Base-by-base conservation (phyloP, 805 yeast species). In the Jamesozyma jinghongensis region DNA sequence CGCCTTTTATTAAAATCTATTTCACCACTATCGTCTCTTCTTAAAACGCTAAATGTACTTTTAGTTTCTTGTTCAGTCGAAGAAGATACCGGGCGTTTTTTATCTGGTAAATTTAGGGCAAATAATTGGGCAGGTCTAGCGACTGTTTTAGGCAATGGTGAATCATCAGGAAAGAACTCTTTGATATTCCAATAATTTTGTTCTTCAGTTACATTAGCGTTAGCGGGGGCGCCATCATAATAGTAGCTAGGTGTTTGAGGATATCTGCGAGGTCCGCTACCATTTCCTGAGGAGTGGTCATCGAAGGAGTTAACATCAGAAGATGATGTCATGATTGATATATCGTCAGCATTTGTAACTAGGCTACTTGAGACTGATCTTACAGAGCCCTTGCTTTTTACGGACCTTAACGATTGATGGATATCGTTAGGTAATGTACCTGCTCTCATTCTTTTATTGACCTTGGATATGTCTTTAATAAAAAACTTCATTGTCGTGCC, bases 1-100 rank as follows among this genome's bases (percentile, higher is more conserved):
- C 95, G 64, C 38, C 86, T 69, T 50, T 81, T 77, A 51, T 85
- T 92, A 54, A 85, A 85, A 58, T 87, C 87, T 45, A 85, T 85
- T 52, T 83, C 94, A 27, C 73, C 67, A 12, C 73, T 75, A n/a
- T 73, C 76, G 19, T 75, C 73, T 8, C 70, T 71, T 26, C 88
- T 63, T 7, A 85, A 71, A 1, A 85, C 79, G 43, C 81, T 70
- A 56, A 85, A 85, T 0, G 85, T 66, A 32, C 73, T 66, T 17
- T 53, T 54, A 25, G 48, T 46, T 17, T 46, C 46, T 19, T 41
- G 38, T 28, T 44, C 52, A n/a, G 42, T 31, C 3, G 40, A 31
- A 1, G 40, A 8, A 20, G 3, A 14, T 13, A 10, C 8, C 27
- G 11, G 3, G 11, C 19, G 18, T n/a, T 11, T 16, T 18, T 22